Conservation (phyloP, 768 basidiomycete genomes). For the Leccinum rimulosum region DNA sequence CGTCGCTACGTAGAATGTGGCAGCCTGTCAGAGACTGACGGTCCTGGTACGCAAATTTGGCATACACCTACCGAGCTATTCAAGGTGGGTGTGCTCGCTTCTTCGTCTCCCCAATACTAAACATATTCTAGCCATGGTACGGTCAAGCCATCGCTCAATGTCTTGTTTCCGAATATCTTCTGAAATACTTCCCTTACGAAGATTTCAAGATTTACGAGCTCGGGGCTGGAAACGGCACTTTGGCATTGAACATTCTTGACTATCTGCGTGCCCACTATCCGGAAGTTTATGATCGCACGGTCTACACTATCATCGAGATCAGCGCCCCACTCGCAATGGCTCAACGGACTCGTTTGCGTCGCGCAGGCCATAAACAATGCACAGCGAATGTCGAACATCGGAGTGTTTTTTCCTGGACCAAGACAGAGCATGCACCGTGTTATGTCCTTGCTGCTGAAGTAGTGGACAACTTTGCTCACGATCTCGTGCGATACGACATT, state of each 20-base stretch:
- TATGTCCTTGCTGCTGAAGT: constrained; percentile 96
- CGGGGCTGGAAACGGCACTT: constrained; percentile 95
- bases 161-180: constrained; percentile 86
- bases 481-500: constrained; percentile 88
- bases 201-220: constrained; percentile 97
- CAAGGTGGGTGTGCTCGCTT: constrained; percentile 54
- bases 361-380: constrained; percentile 28
- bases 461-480: constrained; percentile 97
- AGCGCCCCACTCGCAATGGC: constrained; percentile 70
- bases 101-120: constrained; percentile 6
- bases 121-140: constrained; percentile 76
- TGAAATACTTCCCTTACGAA: constrained; percentile 95
- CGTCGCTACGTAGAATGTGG: constrained; percentile 73
- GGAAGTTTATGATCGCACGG: constrained; percentile 89
- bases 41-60: constrained; percentile 90
- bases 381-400: constrained; percentile 68
- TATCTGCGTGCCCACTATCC: constrained; percentile 76
- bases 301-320: constrained; percentile 95
- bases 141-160: constrained; percentile 88
- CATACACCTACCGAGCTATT: constrained; percentile 98
- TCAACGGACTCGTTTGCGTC: constrained; percentile 66
- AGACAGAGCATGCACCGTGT: constrained; percentile 75
- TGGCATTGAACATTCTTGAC: constrained; percentile 86
- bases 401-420: constrained; percentile 86
- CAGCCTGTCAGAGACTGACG: constrained; percentile 50